Evolutionary conservation across 257 asterid genomes (phyloP).

Genomic region (Nicotiana benthamiana): DNA sequence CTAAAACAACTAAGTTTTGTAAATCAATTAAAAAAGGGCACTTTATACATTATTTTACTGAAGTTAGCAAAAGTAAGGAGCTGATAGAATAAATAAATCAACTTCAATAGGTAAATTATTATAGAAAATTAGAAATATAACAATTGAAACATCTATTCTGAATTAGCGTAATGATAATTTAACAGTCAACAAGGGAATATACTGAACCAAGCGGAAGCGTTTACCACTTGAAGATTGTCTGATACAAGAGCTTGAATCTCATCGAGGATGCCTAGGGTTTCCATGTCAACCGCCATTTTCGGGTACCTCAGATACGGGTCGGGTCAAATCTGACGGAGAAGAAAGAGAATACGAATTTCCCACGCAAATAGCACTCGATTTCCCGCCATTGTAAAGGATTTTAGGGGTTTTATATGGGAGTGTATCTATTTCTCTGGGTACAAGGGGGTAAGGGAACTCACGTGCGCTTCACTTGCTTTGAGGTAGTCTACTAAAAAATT

Average conservation of each 20-base stretch:
- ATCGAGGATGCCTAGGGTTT: constrained; percentile 60
- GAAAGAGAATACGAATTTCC: constrained; percentile 16
- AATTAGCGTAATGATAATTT: background rate
- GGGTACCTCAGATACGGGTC: constrained; percentile 6
- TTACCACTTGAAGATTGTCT: constrained; percentile 94
- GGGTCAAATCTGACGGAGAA: constrained; percentile 7
- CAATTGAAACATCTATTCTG: background rate
- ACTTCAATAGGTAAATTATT: background rate
- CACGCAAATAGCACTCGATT: constrained; percentile 19
- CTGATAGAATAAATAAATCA: background rate
- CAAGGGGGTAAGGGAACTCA: background rate
- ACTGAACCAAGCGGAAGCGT: constrained; percentile 1
- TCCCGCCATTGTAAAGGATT: constrained; percentile 51
- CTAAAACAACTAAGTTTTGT: background rate
- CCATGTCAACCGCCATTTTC: constrained; percentile 59
- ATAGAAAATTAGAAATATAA: background rate
- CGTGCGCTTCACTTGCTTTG: constrained; percentile 1
- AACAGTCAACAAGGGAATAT: background rate
- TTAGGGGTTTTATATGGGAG: background rate
- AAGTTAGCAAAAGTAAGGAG: background rate
- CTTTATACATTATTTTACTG: background rate
- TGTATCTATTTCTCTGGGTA: too few relatives aligned
- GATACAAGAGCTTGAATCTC: constrained; percentile 76
- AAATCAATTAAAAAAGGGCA: background rate
- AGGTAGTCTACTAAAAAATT: too few relatives aligned